Evolutionary conservation across 2,329 filamentous ascomycete genomes (phyloP), one percentile per base, ranked within the genome.

Genomic region (Westerdykella sp.): DNA sequence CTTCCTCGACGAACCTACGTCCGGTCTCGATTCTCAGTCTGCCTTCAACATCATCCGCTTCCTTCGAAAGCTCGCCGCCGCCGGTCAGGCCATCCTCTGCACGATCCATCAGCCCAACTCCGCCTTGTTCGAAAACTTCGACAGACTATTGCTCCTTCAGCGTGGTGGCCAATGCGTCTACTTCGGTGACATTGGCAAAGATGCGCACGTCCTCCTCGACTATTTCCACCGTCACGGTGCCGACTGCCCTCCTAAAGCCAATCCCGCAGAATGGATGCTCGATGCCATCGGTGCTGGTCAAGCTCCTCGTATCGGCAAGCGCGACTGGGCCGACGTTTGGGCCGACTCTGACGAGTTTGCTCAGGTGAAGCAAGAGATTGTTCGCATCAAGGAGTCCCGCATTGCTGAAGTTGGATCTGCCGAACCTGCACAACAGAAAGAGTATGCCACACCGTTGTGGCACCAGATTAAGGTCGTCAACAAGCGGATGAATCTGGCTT

Each of bases 81-180:
- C 85, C 2, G 89, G 88, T 1, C 89, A 95, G 62, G 88, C 88
- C 9, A 88, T 95, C 53, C 76, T 95, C 3, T 94, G 87, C 69
- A 95, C 89, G 0, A 95, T 95, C 50, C 89, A 95, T 64, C 89
- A 95, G 63, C 88, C 89, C 1, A 91, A 89, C 52, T 85, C 86
- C 13, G 82, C 86, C 0, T 74, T 95, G 0, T 95, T 95, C 54
- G 86, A 93, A 65, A 84, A 89, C 65, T 95, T 95, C 52, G 88
- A 95, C 61, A 79, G 87, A 11, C 75, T 95, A 2, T 71, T 95
- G 5, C 75, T 95, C 2, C 75, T 95, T 2, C 81, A 91, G 66
- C 77, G 79, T 34, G 88, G 88, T 46, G 88, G 88, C 4, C 77
- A 83, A 42, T 86, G 85, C 37, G 86, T 94, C 39, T 95, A 95